phyloP scores from a whole-genome alignment of 1,139 yeast species.

The Arxiozyma heterogenica region DNA sequence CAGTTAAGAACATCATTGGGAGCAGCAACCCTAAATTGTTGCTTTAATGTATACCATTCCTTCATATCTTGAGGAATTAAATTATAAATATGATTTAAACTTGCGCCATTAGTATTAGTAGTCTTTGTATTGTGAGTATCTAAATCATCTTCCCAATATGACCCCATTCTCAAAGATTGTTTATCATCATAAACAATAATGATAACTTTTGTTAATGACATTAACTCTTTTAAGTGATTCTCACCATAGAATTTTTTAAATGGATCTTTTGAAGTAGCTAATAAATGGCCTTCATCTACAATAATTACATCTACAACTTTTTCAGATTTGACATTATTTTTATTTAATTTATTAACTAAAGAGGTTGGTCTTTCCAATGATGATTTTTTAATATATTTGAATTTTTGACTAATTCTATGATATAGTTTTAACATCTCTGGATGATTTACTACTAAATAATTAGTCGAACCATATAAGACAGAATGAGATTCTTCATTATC shows the following conservation, averaged over 20 bases:
- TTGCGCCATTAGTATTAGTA: conserved; percentile 25
- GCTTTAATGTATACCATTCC: conserved; percentile 26
- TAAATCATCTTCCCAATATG: conserved; percentile 32
- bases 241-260: conserved; percentile 35
- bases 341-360: conserved; percentile 30
- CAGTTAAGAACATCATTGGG: conserved; percentile 33
- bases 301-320: too few species aligned
- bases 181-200: conserved; percentile 36
- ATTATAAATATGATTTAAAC: conserved; percentile 15
- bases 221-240: conserved; percentile 34
- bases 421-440: conserved; percentile 39
- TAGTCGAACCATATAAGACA: conserved; percentile 24
- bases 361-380: conserved; percentile 38
- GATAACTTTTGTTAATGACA: conserved; percentile 32
- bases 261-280: conserved; percentile 36
- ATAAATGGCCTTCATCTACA: conserved; percentile 33
- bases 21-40: conserved; percentile 36
- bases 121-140: neutral
- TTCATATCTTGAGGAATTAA: conserved; percentile 10
- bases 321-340: conserved; percentile 4
- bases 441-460: conserved; percentile 36
- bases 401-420: conserved; percentile 32
- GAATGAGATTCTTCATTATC: conserved; percentile 9
- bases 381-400: conserved; percentile 30
- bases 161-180: conserved; percentile 37